phyloP scores from a whole-genome alignment of 208 protist genomes.

The Trypanosomatidae sp. region DNA sequence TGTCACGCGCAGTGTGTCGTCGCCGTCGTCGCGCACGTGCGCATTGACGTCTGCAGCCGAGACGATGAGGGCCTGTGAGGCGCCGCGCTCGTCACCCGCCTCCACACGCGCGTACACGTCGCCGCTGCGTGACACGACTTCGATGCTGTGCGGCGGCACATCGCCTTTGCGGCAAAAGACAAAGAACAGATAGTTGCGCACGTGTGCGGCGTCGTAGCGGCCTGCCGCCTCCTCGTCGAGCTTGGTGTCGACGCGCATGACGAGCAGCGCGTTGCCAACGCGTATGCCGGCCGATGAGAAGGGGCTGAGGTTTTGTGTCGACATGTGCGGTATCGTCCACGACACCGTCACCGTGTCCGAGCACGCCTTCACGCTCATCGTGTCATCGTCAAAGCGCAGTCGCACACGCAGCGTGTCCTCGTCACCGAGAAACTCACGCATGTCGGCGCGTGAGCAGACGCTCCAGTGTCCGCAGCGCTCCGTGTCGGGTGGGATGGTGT shows the following conservation, averaged over 20 bases:
- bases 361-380: constrained; percentile 14
- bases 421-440: constrained; percentile 30
- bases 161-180: constrained; percentile 51
- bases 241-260: constrained; percentile 47
- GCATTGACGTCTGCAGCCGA: constrained; percentile 13
- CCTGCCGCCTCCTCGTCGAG: constrained; percentile 15
- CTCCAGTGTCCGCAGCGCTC: constrained; percentile 85
- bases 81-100: constrained; percentile 16
- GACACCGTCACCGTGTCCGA: constrained; percentile 19
- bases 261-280: constrained; percentile 21
- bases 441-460: constrained; percentile 35
- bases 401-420: constrained; percentile 39
- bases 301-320: constrained; percentile 50
- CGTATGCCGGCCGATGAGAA: constrained; percentile 55
- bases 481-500: constrained; percentile 60
- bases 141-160: constrained; percentile 59
- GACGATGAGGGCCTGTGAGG: constrained; percentile 32
- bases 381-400: constrained; percentile 73
- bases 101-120: constrained; percentile 19
- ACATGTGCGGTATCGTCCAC: constrained; percentile 55
- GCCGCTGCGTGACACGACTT: constrained; percentile 28
- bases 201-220: constrained; percentile 15
- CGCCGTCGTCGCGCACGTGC: constrained; percentile 8
- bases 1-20: constrained; percentile 26
- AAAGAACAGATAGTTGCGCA: constrained; percentile 49